Evolutionary conservation across 2,329 filamentous ascomycete species (phyloP).

Genomic region (Diaporthe amygdali): DNA sequence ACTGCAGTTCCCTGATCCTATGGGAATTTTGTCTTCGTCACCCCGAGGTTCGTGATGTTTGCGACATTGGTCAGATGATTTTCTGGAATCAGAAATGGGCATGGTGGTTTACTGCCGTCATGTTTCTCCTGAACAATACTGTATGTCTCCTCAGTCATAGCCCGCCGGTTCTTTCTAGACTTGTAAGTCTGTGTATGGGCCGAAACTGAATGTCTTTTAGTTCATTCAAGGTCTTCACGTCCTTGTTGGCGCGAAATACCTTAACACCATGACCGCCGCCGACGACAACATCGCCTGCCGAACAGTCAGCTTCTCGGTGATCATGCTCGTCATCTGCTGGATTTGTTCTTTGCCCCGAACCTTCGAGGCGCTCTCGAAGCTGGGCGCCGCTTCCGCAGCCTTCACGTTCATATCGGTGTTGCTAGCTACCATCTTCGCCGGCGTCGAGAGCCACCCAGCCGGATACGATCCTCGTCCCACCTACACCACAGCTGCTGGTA

Average conservation of each 20-base stretch:
- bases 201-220: neutral
- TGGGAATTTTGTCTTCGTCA: constrained; percentile 93
- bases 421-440: constrained; percentile 82
- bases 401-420: constrained; percentile 92
- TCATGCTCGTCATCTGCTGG: constrained; percentile 78
- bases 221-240: constrained; percentile 69
- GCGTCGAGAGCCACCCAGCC: constrained; percentile 74
- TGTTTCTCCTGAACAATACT: constrained; percentile 94
- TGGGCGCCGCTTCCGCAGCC: constrained; percentile 79
- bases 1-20: constrained; percentile 39
- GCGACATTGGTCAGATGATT: constrained; percentile 93
- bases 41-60: constrained; percentile 90
- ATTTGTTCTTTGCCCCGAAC: constrained; percentile 83
- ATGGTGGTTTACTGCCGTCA: constrained; percentile 74
- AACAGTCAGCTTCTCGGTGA: constrained; percentile 79
- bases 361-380: constrained; percentile 78
- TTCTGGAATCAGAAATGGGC: constrained; percentile 84
- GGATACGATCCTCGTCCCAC: constrained; percentile 60
- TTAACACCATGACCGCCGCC: constrained; percentile 84
- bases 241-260: constrained; percentile 82
- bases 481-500: constrained; percentile 37
- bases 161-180: neutral
- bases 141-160: constrained; percentile 25
- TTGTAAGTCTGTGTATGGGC: neutral
- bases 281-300: constrained; percentile 68